Evolutionary conservation across 139 green algal species (phyloP), one percentile per base, ranked within the genome.

Genomic region (Closterium sp.): DNA sequence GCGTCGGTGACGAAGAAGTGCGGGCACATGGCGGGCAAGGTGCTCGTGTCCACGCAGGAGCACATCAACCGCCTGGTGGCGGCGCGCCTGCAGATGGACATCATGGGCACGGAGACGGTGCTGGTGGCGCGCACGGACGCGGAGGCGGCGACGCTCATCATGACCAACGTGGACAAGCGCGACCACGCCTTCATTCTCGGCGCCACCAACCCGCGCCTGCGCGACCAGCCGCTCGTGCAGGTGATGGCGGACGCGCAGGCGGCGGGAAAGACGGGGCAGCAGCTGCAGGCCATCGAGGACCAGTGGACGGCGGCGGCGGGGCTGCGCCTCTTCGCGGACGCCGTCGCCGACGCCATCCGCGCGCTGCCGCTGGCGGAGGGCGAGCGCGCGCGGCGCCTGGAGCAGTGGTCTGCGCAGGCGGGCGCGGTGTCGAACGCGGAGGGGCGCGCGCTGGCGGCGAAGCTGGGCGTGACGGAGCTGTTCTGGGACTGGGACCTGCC

Each of bases 111-210:
- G 34, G 89, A 93, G 34, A 90, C 21, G 3, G 34, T 94, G 10
- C 91, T 94, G 28, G 83, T 98, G 21, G 97, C 97, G 3, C 95
- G 97, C 91, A 97, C 96, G 93, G 96, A 97, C 87, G 96, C 96
- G 0, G 95, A 96, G 87, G 93, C 90, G 10, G 97, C 97, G 69
- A 97, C 95, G 91, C 96, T 98, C 91, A 96, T 98, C 33, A 98
- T 97, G 85, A 94, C 87, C 8, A 97, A 98, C 89, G 92, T 98
- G 0, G 97, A 98, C 86, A 95, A 96, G 66, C 88, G 93, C 3
- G 97, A 98, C 93, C 94, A 94, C 87, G 34, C 93, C 19, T 98
- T 98, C 94, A 97, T 96, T 95, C 97, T 96, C 6, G 97, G 96
- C 85, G 95, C 96, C 25, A 88, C 81, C 35, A 93, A 93, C 32